Conservation (phyloP, 2,329 filamentous ascomycete species). For the Arthroderma sp. region DNA sequence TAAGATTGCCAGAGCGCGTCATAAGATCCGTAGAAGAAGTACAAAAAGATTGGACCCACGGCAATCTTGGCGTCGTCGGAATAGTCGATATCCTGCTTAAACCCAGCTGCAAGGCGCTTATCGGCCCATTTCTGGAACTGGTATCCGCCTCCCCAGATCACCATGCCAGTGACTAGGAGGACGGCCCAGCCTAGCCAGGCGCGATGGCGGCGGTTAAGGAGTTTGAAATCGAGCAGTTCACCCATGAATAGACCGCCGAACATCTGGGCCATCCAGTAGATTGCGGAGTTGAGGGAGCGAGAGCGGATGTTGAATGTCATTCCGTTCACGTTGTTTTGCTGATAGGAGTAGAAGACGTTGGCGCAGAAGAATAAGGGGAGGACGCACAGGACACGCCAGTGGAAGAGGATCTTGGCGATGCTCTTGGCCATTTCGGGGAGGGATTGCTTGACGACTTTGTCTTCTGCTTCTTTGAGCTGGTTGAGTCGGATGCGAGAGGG, state of each 20-base stretch:
- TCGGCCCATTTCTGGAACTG: conserved; percentile 49
- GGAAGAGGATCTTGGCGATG: conserved; percentile 26
- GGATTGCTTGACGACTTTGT: conserved; percentile 23
- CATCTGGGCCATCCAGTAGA: conserved; percentile 47
- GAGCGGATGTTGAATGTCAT: conserved; percentile 43
- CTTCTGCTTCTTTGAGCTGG: conserved; percentile 30
- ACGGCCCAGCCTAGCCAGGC: conserved; percentile 36
- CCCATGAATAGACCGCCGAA: conserved; percentile 39
- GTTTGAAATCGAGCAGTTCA: conserved; percentile 21
- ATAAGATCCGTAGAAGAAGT: conserved; percentile 58
- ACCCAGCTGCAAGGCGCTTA: conserved; percentile 24
- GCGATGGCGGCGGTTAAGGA: conserved; percentile 32
- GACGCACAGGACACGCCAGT: conserved; percentile 37
- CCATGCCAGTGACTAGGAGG: conserved; percentile 39
- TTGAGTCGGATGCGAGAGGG: conserved; percentile 31
- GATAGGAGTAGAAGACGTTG: conserved; percentile 46
- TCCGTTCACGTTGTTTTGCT: conserved; percentile 44
- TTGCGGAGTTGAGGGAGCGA: conserved; percentile 41
- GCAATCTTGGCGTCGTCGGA: conserved; percentile 34
- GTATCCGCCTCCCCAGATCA: conserved; percentile 50
- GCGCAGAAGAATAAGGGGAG: conserved; percentile 44
- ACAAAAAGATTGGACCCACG: conserved; percentile 52
- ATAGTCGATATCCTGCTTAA: conserved; percentile 37
- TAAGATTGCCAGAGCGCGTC: conserved; percentile 55
- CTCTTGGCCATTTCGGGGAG: conserved; percentile 19